Conservation (phyloP, 768 basidiomycete species). For the Mrakia frigida region DNA sequence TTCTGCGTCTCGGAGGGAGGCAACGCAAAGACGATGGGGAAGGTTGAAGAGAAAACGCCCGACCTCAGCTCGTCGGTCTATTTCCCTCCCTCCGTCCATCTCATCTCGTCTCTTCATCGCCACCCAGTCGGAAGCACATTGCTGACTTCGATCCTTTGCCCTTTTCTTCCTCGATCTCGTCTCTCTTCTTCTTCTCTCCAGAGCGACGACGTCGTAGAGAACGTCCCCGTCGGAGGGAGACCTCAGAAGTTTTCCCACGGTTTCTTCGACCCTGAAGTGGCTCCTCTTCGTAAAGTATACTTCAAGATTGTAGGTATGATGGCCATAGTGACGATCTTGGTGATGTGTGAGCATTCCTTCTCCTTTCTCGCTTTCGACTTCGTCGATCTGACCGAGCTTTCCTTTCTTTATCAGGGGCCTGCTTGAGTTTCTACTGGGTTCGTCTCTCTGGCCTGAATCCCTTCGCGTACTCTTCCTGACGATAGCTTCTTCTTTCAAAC, state of each 20-base stretch:
- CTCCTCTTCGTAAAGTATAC: conserved; percentile 38
- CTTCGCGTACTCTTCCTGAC: too few relatives aligned
- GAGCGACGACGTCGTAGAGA: background rate
- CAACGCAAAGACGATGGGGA: too few relatives aligned
- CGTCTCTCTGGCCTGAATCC: too few relatives aligned
- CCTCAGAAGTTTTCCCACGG: background rate
- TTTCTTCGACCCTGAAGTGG: conserved; percentile 30
- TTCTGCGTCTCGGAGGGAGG: too few relatives aligned
- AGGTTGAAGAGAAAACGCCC: too few relatives aligned
- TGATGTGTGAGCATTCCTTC: conserved; percentile 43
- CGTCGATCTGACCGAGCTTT: too few relatives aligned
- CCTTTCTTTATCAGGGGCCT: conserved; percentile 33
- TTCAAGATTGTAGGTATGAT: conserved; percentile 43
- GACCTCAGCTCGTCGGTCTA: too few relatives aligned
- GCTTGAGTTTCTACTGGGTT: conserved; percentile 34
- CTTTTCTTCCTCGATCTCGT: background rate
- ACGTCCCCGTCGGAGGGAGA: background rate
- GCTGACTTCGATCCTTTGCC: background rate
- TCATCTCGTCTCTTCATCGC: background rate
- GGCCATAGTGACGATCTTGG: conserved; percentile 42
- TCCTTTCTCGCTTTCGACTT: too few relatives aligned
- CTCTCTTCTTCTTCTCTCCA: background rate
- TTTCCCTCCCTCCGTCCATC: background rate
- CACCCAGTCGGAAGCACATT: background rate
- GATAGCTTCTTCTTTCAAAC: too few relatives aligned